Conservation (phyloP, 257 asterid species). For the Penstemon davidsonii region DNA sequence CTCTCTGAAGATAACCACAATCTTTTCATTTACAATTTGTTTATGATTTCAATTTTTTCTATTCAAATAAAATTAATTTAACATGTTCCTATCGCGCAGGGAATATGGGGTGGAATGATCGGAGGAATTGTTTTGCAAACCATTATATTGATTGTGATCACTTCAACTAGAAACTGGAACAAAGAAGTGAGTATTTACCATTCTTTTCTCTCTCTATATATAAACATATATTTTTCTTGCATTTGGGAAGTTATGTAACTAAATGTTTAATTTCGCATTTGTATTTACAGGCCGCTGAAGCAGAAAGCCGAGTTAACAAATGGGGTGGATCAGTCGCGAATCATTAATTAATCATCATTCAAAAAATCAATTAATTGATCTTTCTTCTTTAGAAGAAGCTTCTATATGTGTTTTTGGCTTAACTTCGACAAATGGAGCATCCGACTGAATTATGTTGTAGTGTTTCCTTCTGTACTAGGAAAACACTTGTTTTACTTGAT, state of each 20-base stretch:
- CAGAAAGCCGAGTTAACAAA: slow-evolving; percentile 48
- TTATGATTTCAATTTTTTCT: not conserved
- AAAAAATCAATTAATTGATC: no score
- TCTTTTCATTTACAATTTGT: not conserved
- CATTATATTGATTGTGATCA: slow-evolving; percentile 47
- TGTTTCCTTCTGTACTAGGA: no score
- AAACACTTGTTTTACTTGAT: no score
- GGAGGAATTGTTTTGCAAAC: slow-evolving; percentile 79
- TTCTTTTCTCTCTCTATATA: no score
- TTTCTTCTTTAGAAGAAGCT: no score
- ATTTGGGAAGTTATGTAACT: no score
- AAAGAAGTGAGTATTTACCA: slow-evolving; percentile 51
- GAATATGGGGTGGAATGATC: slow-evolving; percentile 85
- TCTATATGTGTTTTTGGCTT: no score
- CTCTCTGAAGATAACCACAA: not conserved
- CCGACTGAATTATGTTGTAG: no score
- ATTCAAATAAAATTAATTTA: not conserved
- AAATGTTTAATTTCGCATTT: not conserved
- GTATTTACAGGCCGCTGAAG: slow-evolving; percentile 52
- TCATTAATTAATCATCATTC: slow-evolving; percentile 24
- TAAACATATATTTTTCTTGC: no score
- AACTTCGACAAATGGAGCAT: no score
- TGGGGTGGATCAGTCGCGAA: slow-evolving; percentile 55
- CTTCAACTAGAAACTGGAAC: slow-evolving; percentile 62
- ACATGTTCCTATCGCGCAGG: slow-evolving; percentile 41